Evolutionary conservation across 2,329 filamentous ascomycete genomes (phyloP), one percentile per base, ranked within the genome.

Genomic region (Colletotrichum sp.): DNA sequence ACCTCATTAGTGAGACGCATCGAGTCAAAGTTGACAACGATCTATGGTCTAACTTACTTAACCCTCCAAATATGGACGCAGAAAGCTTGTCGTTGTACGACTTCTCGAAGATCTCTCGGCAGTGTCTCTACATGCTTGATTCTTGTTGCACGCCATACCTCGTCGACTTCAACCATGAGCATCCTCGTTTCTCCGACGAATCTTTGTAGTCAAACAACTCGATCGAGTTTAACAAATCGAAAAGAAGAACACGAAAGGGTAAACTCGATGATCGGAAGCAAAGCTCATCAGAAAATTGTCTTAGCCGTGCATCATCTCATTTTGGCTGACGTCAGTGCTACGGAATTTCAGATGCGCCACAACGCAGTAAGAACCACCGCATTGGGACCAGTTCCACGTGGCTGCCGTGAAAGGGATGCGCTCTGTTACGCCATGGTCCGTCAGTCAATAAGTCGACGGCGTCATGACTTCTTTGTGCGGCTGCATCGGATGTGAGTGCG

Each of bases 251-350:
- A 52, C 6, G 18, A 48, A 48, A 21, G 12, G 43, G 10, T 12
- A 21, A 52, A 12, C 6, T 52, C 43, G 43, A 52, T 52, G 16
- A 28, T 60, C 9, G 5, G 12, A 60, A 60, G 28, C 16, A 60
- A 60, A 18, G 5, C 57, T 32, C 16, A n/a, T 28, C 28, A 12
- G 24, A 3, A 32, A 16, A 30, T 12, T 18, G 28, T 63, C 28
- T 63, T 24, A 15, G 28, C 21, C 60, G 28, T 16, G n/a, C 8
- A 28, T 5, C 21, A 59, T 59, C 55, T 59, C 21, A 59, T 59
- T 57, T 67, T 39, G 36, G 36, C 52, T 73, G 71, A 73, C 71
- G 71, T 73, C 71, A 73, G 57, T 26, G 24, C 36, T 30, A 63
- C 21, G 39, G 69, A 43, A 73, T 39, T 7, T 15, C 18, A 21